Conservation (phyloP, 2,329 filamentous ascomycete species). For the Colletotrichum sp. region DNA sequence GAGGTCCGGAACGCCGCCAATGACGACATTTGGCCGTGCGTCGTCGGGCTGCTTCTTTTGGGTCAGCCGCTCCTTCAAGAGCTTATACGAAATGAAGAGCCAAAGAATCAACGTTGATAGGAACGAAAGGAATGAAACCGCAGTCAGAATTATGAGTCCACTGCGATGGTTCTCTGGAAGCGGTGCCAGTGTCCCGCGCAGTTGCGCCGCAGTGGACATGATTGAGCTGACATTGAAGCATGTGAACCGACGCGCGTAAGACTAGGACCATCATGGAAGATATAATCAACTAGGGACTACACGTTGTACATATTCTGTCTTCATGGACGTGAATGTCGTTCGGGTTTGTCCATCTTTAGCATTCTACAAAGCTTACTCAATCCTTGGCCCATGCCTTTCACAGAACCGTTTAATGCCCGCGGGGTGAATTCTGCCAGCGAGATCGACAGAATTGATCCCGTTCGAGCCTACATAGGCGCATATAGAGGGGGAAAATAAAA, state of each 20-base stretch:
- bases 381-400: not conserved
- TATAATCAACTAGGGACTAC: not conserved
- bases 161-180: constrained; percentile 3
- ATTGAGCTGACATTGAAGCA: not conserved
- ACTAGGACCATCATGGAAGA: not conserved
- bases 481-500: not conserved
- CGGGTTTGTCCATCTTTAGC: not conserved
- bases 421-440: not conserved
- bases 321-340: not conserved
- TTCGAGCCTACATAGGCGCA: not conserved
- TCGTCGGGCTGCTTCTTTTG: not conserved
- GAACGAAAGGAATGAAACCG: not conserved
- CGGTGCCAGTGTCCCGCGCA: not conserved
- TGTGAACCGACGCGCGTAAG: too few species aligned
- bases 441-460: not conserved
- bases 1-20: not conserved
- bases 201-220: constrained; percentile 5
- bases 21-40: not conserved
- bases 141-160: not conserved
- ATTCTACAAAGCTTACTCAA: not conserved
- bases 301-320: not conserved
- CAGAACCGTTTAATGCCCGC: not conserved
- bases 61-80: not conserved
- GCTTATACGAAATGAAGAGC: constrained; percentile 10
- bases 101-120: not conserved